Percentiles rank a stretch among this genome's conserved stretches.
phyloP scores from a whole-genome alignment of 169 alveolate genomes.

The Eimeria zaria region DNA sequence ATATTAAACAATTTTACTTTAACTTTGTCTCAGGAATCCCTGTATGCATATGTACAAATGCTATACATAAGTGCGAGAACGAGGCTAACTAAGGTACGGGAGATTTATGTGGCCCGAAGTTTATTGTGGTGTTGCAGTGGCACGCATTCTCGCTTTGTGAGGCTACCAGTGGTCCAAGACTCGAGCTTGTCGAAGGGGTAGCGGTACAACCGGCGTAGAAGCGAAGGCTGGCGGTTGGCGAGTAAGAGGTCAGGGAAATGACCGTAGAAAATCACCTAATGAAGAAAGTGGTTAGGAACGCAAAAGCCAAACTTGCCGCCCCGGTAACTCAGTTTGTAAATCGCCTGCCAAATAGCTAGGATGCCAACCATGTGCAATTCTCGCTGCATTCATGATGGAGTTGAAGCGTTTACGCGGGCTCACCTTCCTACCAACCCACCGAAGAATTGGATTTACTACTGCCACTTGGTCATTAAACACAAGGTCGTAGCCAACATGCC shows the following conservation, averaged over 20 bases:
- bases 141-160: neutral
- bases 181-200: constrained; percentile 92
- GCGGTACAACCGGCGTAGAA: constrained; percentile 91
- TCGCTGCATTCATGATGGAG: neutral
- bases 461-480: constrained; percentile 93
- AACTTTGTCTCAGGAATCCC: neutral
- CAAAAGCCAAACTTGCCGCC: neutral
- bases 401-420: neutral
- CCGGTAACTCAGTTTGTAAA: neutral
- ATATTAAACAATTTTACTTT: neutral
- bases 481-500: constrained; percentile 92
- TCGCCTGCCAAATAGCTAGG: neutral
- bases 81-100: neutral
- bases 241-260: constrained; percentile 97
- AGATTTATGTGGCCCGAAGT: neutral
- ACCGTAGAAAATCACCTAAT: constrained; percentile 94
- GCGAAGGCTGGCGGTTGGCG: constrained; percentile 90
- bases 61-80: neutral
- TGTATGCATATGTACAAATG: neutral
- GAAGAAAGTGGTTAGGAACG: neutral
- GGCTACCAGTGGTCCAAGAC: constrained; percentile 50
- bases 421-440: constrained; percentile 73
- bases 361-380: neutral
- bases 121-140: neutral
- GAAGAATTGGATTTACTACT: constrained; percentile 86